Percentiles rank a stretch among this genome's conserved stretches.
Evolutionary conservation across 2,329 filamentous ascomycete genomes (phyloP).

Genomic region (Xylariales sp.): DNA sequence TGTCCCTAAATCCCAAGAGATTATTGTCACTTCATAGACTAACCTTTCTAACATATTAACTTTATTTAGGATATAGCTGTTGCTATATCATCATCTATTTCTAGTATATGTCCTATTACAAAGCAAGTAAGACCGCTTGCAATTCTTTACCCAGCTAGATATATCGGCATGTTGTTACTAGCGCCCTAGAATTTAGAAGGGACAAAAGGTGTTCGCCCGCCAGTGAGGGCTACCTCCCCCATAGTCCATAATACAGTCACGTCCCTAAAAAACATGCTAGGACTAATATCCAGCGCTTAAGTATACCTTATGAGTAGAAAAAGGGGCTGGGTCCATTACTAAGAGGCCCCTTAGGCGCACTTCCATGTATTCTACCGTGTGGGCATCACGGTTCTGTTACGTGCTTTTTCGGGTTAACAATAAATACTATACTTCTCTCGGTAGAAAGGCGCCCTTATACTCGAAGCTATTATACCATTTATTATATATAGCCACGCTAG

Average conservation of each 20-base stretch:
- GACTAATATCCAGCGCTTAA: not conserved
- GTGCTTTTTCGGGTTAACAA: too few relatives aligned
- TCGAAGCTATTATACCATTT: too few relatives aligned
- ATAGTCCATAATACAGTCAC: not conserved
- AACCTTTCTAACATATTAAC: not conserved
- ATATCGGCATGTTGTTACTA: not conserved
- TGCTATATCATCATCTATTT: not conserved
- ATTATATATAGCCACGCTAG: too few relatives aligned
- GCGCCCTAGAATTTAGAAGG: not conserved
- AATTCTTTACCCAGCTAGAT: not conserved
- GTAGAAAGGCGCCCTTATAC: too few relatives aligned
- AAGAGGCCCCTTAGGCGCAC: conserved; percentile 7
- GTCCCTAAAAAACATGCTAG: not conserved
- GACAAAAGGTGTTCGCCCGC: not conserved
- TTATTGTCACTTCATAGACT: conserved; percentile 6
- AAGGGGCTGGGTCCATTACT: conserved; percentile 5
- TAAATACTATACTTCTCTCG: too few relatives aligned
- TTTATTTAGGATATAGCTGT: not conserved
- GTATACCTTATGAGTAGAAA: not conserved
- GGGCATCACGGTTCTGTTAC: not conserved
- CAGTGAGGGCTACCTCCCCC: not conserved
- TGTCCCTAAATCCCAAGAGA: conserved; percentile 5
- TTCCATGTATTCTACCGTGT: conserved; percentile 9
- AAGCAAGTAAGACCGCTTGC: conserved; percentile 6
- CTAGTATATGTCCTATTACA: not conserved